Percentiles rank a stretch among this genome's conserved stretches.
These are phyloP conservation scores for Ilex asprella DNA, from an alignment of 257 asterid genomes.

Conservation along the genomic window DNA sequence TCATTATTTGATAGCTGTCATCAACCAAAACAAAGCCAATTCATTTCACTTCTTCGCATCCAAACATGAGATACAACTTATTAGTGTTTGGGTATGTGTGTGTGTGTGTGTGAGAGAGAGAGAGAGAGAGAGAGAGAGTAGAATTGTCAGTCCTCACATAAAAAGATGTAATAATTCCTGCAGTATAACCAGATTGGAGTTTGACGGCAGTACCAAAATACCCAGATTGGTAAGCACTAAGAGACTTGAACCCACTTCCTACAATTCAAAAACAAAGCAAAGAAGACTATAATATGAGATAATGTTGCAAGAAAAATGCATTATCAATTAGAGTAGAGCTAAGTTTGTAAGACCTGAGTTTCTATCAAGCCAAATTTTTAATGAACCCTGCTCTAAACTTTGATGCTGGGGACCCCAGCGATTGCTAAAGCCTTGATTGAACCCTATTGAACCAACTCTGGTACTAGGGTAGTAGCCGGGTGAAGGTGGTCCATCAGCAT, in stretches of 20 bases:
- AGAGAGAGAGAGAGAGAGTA: neutral
- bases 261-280: conserved; percentile 1
- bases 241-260: conserved; percentile 91
- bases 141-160: conserved; percentile 39
- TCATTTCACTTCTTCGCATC: neutral
- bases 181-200: conserved; percentile 88
- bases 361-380: conserved; percentile 71
- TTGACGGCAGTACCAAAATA: conserved; percentile 64
- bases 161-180: conserved; percentile 81
- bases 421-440: conserved; percentile 46
- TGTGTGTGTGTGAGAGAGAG: neutral
- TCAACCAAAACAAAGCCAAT: neutral
- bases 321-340: neutral
- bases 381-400: conserved; percentile 43
- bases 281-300: neutral
- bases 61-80: neutral
- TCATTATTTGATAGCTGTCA: conserved; percentile 69
- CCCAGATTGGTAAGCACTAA: conserved; percentile 53
- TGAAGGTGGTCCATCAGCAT: conserved; percentile 66
- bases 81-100: no score
- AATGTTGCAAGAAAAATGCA: neutral
- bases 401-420: conserved; percentile 94
- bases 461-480: conserved; percentile 82
- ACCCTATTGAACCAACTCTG: conserved; percentile 39
- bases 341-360: conserved; percentile 32